Conservation (phyloP, 208 protist species). For the Leishmania guyanensis region DNA sequence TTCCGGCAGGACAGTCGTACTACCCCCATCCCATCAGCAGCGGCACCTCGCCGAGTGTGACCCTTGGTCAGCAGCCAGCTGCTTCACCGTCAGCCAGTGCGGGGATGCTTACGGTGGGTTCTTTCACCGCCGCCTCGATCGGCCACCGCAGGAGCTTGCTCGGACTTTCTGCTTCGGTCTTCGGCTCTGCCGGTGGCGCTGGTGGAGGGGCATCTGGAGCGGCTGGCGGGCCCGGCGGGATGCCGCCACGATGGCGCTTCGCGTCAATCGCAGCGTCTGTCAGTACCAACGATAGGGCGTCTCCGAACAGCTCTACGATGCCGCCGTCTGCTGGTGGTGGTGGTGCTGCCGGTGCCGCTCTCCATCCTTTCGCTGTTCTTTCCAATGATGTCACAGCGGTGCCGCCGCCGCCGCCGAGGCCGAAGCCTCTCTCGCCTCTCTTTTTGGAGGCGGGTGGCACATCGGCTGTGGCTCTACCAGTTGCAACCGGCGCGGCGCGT, state of each 20-base stretch:
- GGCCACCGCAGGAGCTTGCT: slow-evolving; percentile 10
- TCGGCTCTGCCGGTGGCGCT: neutral
- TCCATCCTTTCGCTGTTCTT: neutral
- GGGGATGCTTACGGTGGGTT: slow-evolving; percentile 14
- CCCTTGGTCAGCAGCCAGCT: neutral
- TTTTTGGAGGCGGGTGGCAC: neutral
- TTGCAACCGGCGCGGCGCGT: neutral
- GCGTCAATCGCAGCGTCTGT: slow-evolving; percentile 6
- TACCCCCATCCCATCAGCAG: neutral
- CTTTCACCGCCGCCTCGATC: slow-evolving; percentile 14
- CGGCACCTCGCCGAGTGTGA: neutral
- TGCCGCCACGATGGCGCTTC: neutral
- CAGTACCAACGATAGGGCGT: neutral
- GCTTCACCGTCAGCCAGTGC: neutral
- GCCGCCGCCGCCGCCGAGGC: neutral
- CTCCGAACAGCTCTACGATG: slow-evolving; percentile 1
- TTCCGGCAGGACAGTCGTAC: neutral
- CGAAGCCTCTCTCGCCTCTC: neutral
- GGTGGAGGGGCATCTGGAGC: neutral
- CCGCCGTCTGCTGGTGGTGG: neutral
- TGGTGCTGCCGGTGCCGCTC: neutral
- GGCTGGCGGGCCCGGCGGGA: neutral
- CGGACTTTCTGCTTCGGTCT: neutral
- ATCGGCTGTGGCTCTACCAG: neutral
- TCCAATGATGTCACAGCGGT: neutral